Evolutionary conservation across 768 basidiomycete species (phyloP), one percentile per base, ranked within the genome.

Genomic region (Pholiota molesta): DNA sequence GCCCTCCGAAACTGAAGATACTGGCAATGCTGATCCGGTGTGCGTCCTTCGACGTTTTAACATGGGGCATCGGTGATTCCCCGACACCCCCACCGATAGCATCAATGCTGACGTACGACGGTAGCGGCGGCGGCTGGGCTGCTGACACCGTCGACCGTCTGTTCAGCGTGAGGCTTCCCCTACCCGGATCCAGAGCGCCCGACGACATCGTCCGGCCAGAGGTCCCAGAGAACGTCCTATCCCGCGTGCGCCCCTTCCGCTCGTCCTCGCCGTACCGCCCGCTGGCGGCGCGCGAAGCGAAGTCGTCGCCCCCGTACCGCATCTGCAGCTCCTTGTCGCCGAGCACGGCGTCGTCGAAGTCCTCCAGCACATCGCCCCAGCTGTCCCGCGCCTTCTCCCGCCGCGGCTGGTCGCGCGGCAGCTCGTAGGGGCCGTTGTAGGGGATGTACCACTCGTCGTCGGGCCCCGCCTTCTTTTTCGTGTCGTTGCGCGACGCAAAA

Each of bases 401-500:
- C 26, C 73, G 65, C 62, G 78, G 66, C 8, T 67, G 67, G 57
- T 69, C 69, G 45, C 66, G 73, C 11, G 78, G 75, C n/a, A 72
- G 70, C 65, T 88, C 86, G 73, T 83, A 82, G 0, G 87, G 86
- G 0, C 86, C 86, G 63, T 83, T 85, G 77, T 89, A 87, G 0
- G 87, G 86, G 52, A 84, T 84, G 72, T 86, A 87, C 83, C 85
- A 86, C 59, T 86, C 82, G 19, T 82, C 81, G 23, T 81, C 76
- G 14, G 69, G 57, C n/a, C 52, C 57, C 31, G 58, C 53, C 49
- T 66, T 63, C 52, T 57, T 66, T 55, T 55, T 65, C 16, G 57
- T 35, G 16, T 67, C 61, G 11, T 59, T 52, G 19, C 59, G 62
- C 21, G 66, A 59, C 31, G 65, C 56, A 35, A 66, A 59, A 13